Conservation (phyloP, 2,329 filamentous ascomycete species). For the Fonsecaea multimorphosa region DNA sequence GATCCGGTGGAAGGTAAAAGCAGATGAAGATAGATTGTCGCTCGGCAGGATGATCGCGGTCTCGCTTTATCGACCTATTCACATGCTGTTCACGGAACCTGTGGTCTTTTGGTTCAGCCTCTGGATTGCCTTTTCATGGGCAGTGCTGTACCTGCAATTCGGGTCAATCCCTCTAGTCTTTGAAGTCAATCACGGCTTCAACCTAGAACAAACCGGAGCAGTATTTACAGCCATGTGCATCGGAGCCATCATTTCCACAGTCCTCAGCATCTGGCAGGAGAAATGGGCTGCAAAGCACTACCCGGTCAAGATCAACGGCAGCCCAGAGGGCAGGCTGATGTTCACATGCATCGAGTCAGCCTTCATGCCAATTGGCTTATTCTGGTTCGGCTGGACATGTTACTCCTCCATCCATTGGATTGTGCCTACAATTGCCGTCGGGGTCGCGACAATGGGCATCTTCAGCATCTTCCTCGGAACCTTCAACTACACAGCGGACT, state of each 20-base stretch:
- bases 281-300: slow-evolving; percentile 51
- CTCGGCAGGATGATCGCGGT: slow-evolving; percentile 34
- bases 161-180: slow-evolving; percentile 81
- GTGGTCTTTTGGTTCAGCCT: slow-evolving; percentile 76
- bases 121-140: slow-evolving; percentile 91
- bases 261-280: slow-evolving; percentile 75
- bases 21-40: slow-evolving; percentile 36
- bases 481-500: slow-evolving; percentile 91
- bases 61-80: slow-evolving; percentile 41
- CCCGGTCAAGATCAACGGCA: slow-evolving; percentile 45
- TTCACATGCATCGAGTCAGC: slow-evolving; percentile 79
- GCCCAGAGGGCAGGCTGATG: slow-evolving; percentile 80
- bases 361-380: slow-evolving; percentile 78
- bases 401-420: slow-evolving; percentile 71
- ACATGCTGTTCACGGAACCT: slow-evolving; percentile 66
- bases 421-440: slow-evolving; percentile 71
- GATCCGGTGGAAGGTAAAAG: slow-evolving; percentile 36
- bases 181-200: slow-evolving; percentile 69
- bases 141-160: slow-evolving; percentile 83
- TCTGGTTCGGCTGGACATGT: slow-evolving; percentile 75
- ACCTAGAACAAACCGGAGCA: slow-evolving; percentile 68
- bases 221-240: slow-evolving; percentile 76
- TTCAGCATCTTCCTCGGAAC: slow-evolving; percentile 84
- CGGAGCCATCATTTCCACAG: slow-evolving; percentile 69
- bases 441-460: slow-evolving; percentile 81